Percentiles rank a stretch among this genome's conserved stretches.
Conservation (phyloP, 176 grass and related monocot genomes). For the Tuctoria greenei region DNA sequence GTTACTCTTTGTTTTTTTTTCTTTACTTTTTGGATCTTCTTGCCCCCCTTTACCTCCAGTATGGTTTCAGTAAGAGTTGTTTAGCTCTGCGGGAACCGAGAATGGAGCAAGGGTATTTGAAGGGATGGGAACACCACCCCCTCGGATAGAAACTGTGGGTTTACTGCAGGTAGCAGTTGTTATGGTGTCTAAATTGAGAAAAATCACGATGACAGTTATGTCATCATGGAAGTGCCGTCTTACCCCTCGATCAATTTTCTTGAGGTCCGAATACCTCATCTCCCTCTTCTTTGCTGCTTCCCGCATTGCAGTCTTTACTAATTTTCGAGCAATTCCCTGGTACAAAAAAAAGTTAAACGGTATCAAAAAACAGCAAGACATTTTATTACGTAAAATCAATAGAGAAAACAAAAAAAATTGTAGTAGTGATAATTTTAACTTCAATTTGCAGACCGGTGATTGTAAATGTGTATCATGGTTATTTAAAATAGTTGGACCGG, state of each 20-base stretch:
- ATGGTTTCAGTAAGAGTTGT: constrained; percentile 30
- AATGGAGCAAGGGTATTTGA: constrained; percentile 64
- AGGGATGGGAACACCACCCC: constrained; percentile 60
- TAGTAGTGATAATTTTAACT: background rate
- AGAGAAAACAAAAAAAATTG: background rate
- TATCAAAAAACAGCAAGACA: constrained; percentile 28
- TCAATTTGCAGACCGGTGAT: background rate
- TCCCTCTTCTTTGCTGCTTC: constrained; percentile 89
- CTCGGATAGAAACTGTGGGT: constrained; percentile 59
- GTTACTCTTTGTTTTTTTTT: constrained; percentile 31
- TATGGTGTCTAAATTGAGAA: constrained; percentile 60
- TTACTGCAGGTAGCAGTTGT: constrained; percentile 54
- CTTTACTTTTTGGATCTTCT: constrained; percentile 13
- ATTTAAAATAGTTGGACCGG: too few relatives aligned
- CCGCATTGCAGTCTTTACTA: constrained; percentile 74
- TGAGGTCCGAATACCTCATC: constrained; percentile 88
- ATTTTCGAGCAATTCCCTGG: constrained; percentile 68
- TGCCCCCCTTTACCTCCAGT: constrained; percentile 29
- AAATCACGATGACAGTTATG: constrained; percentile 78
- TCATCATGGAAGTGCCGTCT: constrained; percentile 86
- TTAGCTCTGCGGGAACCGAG: constrained; percentile 47
- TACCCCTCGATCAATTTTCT: constrained; percentile 80
- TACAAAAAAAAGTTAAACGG: constrained; percentile 27
- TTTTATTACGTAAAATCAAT: background rate
- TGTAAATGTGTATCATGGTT: background rate